phyloP scores from a whole-genome alignment of 2,329 filamentous ascomycete genomes.

The Graphilbum fragrans region DNA sequence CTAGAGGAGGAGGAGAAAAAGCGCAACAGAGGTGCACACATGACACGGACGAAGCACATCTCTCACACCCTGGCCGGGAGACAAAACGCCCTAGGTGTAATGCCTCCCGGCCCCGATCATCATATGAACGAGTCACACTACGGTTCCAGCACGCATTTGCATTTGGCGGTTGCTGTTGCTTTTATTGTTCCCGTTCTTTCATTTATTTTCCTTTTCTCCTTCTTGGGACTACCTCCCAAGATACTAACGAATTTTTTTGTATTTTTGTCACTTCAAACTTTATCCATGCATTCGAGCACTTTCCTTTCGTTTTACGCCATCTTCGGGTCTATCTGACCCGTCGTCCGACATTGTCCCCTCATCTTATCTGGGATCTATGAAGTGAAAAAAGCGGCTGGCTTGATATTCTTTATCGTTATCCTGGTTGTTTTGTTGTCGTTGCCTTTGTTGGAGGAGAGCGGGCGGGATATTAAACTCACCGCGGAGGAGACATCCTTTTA shows the following conservation, averaged over 20 bases:
- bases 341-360: too few relatives aligned
- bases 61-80: neutral
- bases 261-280: slow-evolving; percentile 1
- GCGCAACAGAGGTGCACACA: neutral
- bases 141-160: neutral
- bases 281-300: neutral
- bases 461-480: too few relatives aligned
- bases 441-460: too few relatives aligned
- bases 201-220: neutral
- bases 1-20: neutral
- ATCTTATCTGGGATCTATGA: too few relatives aligned
- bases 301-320: too few relatives aligned
- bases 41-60: neutral
- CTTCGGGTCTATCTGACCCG: too few relatives aligned
- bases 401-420: too few relatives aligned
- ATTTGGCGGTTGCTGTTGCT: neutral
- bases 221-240: slow-evolving; percentile 1
- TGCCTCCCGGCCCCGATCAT: too few relatives aligned
- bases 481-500: too few relatives aligned
- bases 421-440: too few relatives aligned
- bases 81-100: too few relatives aligned
- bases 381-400: too few relatives aligned
- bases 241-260: slow-evolving; percentile 8
- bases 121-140: neutral
- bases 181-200: neutral